A percentile compares a stretch with the other conserved stretches of the same genome.
These are phyloP conservation scores for Wickerhamomyces sydowiorum DNA, from an alignment of 805 yeast species.

Conservation along the genomic window DNA sequence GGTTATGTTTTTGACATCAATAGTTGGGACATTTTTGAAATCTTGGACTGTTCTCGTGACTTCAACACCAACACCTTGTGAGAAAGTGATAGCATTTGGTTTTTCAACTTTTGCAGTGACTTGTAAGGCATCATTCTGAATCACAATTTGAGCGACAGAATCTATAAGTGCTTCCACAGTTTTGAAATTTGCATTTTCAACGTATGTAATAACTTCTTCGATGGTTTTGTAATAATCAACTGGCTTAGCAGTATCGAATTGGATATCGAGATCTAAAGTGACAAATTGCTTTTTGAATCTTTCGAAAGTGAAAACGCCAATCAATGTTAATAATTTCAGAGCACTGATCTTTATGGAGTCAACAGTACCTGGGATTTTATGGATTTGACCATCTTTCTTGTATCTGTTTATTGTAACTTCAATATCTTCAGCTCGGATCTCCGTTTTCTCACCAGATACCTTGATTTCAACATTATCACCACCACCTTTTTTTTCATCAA, in stretches of 20 bases:
- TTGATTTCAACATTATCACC: slow-evolving; percentile 37
- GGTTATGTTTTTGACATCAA: slow-evolving; percentile 7
- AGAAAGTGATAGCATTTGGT: slow-evolving; percentile 82
- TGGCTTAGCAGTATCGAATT: slow-evolving; percentile 25
- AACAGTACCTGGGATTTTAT: slow-evolving; percentile 4
- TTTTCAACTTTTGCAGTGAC: slow-evolving; percentile 66
- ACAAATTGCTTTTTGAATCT: slow-evolving; percentile 77
- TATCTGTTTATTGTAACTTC: slow-evolving; percentile 35
- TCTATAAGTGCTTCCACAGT: slow-evolving; percentile 91
- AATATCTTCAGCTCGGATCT: slow-evolving; percentile 50
- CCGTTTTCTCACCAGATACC: slow-evolving; percentile 46
- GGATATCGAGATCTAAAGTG: slow-evolving; percentile 46
- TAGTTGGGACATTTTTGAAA: slow-evolving; percentile 23
- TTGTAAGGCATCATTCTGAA: slow-evolving; percentile 32
- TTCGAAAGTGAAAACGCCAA: slow-evolving; percentile 93
- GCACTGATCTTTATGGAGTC: slow-evolving; percentile 37
- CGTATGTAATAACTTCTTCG: slow-evolving; percentile 46
- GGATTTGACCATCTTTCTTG: slow-evolving; percentile 10
- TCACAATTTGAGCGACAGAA: slow-evolving; percentile 56
- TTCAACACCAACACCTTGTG: slow-evolving; percentile 88
- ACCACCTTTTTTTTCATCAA: slow-evolving; percentile 38
- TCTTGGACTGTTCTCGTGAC: slow-evolving; percentile 44
- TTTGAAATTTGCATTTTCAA: slow-evolving; percentile 76
- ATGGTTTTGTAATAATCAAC: slow-evolving; percentile 34
- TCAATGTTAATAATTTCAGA: slow-evolving; percentile 62